Evolutionary conservation across 495 filamentous ascomycete genomes (phyloP).

Genomic region (Aspergillus sparsus): DNA sequence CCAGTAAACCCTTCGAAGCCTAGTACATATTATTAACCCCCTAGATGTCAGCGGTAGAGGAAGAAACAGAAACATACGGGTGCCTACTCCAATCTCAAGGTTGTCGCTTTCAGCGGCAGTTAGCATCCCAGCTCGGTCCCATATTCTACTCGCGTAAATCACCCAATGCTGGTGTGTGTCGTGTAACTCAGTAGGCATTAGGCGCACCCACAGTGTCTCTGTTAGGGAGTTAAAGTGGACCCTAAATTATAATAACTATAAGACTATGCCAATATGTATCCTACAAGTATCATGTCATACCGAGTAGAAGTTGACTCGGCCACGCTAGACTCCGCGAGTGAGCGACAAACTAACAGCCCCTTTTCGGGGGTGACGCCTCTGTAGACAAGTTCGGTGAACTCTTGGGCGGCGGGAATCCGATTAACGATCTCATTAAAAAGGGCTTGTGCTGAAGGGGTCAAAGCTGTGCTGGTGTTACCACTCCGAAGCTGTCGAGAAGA

Average conservation of each 20-base stretch:
- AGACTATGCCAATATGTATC: not conserved
- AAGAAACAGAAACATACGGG: not conserved
- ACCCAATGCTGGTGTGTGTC: not conserved
- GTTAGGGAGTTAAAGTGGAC: not conserved
- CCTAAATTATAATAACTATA: not conserved
- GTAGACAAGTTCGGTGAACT: not conserved
- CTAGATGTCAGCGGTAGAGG: not conserved
- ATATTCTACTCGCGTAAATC: not conserved
- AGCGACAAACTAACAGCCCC: not conserved
- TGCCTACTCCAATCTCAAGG: not conserved
- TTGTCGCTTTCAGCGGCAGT: not conserved
- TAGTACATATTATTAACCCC: conserved; percentile 1
- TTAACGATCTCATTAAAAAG: not conserved
- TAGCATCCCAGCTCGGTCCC: not conserved
- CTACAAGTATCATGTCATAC: conserved; percentile 1
- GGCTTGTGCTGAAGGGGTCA: not conserved
- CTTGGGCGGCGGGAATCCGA: not conserved
- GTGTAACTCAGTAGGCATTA: not conserved
- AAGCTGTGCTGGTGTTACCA: not conserved
- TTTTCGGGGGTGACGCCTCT: conserved; percentile 1
- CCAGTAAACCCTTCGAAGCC: conserved; percentile 1
- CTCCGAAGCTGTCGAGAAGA: conserved; percentile 1
- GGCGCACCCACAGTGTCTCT: not conserved
- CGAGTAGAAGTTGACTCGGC: not conserved
- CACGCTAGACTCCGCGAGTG: not conserved